Percentiles rank a stretch among this genome's conserved stretches.
Conservation (phyloP, 1,139 yeast genomes). For the Schizosaccharomyces versatilis region DNA sequence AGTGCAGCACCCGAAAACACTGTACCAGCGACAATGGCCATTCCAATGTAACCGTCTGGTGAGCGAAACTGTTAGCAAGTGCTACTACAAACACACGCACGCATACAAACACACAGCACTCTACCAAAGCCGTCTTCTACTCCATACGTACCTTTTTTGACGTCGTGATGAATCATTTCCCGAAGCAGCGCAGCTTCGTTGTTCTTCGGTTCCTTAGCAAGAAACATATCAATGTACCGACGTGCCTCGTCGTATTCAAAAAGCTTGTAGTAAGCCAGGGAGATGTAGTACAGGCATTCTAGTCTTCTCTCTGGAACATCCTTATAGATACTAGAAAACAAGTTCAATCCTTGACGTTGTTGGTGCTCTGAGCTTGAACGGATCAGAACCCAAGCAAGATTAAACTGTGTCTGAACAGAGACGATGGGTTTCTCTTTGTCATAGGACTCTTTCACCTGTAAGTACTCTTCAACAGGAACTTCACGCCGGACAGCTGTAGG, state of each 20-base stretch:
- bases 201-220: conserved; percentile 64
- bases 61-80: conserved; percentile 24
- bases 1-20: not conserved
- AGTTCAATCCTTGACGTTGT: conserved; percentile 57
- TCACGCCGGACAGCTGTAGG: not conserved
- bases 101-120: conserved; percentile 74
- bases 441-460: conserved; percentile 54
- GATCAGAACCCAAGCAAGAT: conserved; percentile 88
- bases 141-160: conserved; percentile 30
- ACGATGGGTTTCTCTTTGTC: conserved; percentile 62
- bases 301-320: conserved; percentile 66
- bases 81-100: conserved; percentile 65
- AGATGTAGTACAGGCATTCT: conserved; percentile 70
- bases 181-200: conserved; percentile 52
- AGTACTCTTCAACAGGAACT: conserved; percentile 36
- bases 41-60: not conserved
- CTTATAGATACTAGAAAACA: conserved; percentile 45
- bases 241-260: conserved; percentile 77
- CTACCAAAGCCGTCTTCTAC: conserved; percentile 16
- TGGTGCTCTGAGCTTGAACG: conserved; percentile 40
- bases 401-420: conserved; percentile 65
- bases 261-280: conserved; percentile 70
- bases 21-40: conserved; percentile 1
- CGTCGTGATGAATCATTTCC: conserved; percentile 58
- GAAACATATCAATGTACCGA: conserved; percentile 57